phyloP scores from a whole-genome alignment of 371 early-diverging fungal species.

The Dinochytrium kinnereticum region DNA sequence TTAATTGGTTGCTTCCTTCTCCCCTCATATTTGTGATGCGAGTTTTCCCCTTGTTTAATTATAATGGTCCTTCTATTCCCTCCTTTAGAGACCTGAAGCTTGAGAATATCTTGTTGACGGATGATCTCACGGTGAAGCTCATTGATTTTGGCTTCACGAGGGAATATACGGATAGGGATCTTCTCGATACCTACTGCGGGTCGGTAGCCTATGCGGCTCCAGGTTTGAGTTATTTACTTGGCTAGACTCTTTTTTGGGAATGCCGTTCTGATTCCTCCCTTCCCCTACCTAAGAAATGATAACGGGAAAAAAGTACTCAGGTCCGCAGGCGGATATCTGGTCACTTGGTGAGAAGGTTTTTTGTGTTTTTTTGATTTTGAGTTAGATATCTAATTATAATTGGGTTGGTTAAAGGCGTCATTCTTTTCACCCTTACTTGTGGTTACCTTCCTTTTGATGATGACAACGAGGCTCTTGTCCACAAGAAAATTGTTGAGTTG shows the following conservation, averaged over 20 bases:
- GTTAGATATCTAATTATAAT: background rate
- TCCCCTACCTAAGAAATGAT: slow-evolving; percentile 63
- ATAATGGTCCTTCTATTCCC: background rate
- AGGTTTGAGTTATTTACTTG: slow-evolving; percentile 45
- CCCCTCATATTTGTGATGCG: too few species aligned
- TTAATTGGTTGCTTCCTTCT: background rate
- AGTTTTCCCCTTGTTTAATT: background rate
- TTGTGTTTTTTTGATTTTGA: background rate
- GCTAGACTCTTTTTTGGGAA: background rate
- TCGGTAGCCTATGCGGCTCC: slow-evolving; percentile 85
- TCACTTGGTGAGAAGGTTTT: slow-evolving; percentile 58
- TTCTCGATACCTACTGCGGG: slow-evolving; percentile 86
- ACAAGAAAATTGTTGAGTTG: slow-evolving; percentile 71
- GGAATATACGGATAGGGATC: slow-evolving; percentile 63
- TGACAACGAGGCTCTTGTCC: slow-evolving; percentile 72
- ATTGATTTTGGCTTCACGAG: slow-evolving; percentile 93
- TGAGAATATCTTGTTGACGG: slow-evolving; percentile 82
- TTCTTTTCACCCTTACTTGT: slow-evolving; percentile 79
- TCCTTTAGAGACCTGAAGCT: slow-evolving; percentile 78
- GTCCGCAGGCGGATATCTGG: slow-evolving; percentile 88
- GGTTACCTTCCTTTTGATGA: slow-evolving; percentile 87
- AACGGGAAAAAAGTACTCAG: slow-evolving; percentile 74
- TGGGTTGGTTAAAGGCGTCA: slow-evolving; percentile 49
- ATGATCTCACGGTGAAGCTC: slow-evolving; percentile 76
- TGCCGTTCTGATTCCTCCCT: background rate